Percentiles rank a stretch among this genome's conserved stretches.
Conservation (phyloP, 768 basidiomycete genomes). For the Trametes cubensis region DNA sequence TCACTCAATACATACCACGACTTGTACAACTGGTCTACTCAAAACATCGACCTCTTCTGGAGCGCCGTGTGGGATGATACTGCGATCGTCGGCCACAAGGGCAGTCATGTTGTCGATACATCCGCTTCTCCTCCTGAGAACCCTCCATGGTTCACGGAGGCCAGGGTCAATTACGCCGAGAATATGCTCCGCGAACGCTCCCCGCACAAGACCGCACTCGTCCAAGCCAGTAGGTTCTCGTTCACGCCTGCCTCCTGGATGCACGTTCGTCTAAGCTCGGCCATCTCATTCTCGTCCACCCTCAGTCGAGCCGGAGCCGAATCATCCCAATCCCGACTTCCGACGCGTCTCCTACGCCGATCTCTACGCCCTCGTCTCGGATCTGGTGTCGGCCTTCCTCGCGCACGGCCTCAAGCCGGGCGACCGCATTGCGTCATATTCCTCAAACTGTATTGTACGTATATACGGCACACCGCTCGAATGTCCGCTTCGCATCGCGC, state of each 20-base stretch:
- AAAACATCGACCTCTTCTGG: constrained; percentile 70
- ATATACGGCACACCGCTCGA: constrained; percentile 19
- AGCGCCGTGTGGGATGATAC: constrained; percentile 71
- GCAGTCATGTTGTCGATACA: constrained; percentile 59
- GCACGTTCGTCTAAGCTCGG: constrained; percentile 26
- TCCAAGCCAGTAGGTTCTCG: constrained; percentile 64
- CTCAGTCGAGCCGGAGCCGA: constrained; percentile 64
- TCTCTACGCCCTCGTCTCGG: constrained; percentile 58
- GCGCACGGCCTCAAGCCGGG: constrained; percentile 57
- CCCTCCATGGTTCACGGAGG: constrained; percentile 71
- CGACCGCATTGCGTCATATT: constrained; percentile 76
- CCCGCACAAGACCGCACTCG: constrained; percentile 59
- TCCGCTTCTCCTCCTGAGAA: constrained; percentile 57
- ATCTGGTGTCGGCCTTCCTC: constrained; percentile 60
- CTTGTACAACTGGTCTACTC: constrained; percentile 67
- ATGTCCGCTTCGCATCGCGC: not conserved
- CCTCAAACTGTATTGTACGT: constrained; percentile 77
- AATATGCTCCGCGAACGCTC: constrained; percentile 71
- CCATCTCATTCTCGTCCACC: not conserved
- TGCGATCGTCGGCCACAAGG: constrained; percentile 62
- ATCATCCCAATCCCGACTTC: constrained; percentile 45
- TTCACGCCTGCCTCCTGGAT: constrained; percentile 20
- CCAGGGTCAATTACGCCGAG: constrained; percentile 78
- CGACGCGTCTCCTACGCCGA: constrained; percentile 56
- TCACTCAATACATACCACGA: constrained; percentile 59